A percentile compares a stretch with the other conserved stretches of the same genome.
Conservation (phyloP, 2,329 filamentous ascomycete species). For the Bipolaris cookei region DNA sequence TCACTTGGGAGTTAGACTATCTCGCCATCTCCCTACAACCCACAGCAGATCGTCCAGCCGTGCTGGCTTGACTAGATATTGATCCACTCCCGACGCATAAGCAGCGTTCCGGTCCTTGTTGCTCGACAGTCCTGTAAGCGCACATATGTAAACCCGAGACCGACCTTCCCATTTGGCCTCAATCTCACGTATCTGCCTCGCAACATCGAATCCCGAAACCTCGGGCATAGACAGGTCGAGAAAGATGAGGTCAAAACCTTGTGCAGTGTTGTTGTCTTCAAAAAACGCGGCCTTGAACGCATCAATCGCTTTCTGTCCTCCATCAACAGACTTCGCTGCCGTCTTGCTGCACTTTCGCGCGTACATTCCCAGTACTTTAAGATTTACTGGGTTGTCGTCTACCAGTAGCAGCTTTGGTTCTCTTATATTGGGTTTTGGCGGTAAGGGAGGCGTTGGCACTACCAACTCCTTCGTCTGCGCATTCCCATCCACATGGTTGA, state of each 20-base stretch:
- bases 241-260: conserved; percentile 13
- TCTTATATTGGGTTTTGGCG: neutral
- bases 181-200: conserved; percentile 13
- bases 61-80: conserved; percentile 12
- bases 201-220: conserved; percentile 12
- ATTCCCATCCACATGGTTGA: neutral
- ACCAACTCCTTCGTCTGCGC: neutral
- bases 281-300: conserved; percentile 1
- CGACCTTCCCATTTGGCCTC: neutral
- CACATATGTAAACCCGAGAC: conserved; percentile 10
- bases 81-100: conserved; percentile 12
- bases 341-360: conserved; percentile 9
- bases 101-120: conserved; percentile 13
- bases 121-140: conserved; percentile 13
- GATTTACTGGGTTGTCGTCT: conserved; percentile 13
- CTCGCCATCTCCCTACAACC: conserved; percentile 6
- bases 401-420: conserved; percentile 12
- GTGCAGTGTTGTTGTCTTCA: neutral
- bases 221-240: conserved; percentile 14
- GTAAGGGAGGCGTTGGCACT: neutral
- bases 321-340: conserved; percentile 7
- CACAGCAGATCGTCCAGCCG: conserved; percentile 6
- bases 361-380: conserved; percentile 14
- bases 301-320: conserved; percentile 13
- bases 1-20: neutral